These are phyloP conservation scores for Noccaea caerulescens DNA, from an alignment of 345 rosid genomes.

Conservation along the genomic window DNA sequence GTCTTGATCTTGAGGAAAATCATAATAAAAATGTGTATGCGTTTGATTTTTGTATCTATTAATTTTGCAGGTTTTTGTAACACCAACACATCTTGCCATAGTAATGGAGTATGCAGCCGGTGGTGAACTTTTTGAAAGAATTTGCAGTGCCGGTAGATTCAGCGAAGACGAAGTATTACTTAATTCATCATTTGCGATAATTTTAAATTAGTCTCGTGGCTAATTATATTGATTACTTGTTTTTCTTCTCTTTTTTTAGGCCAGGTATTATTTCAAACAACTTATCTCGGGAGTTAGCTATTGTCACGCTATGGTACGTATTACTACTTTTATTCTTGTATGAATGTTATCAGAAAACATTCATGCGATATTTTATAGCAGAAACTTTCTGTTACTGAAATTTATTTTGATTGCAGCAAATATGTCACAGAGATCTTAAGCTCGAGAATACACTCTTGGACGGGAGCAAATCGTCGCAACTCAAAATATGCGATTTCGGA, in stretches of 20 bases:
- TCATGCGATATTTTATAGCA: neutral
- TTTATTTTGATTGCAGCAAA: conserved; percentile 54
- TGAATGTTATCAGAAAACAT: neutral
- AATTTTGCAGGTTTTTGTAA: conserved; percentile 65
- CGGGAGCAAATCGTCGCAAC: conserved; percentile 73
- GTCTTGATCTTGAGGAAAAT: conserved; percentile 10
- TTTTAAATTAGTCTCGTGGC: neutral
- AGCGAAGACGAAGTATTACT: conserved; percentile 73
- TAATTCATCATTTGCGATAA: neutral
- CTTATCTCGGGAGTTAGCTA: conserved; percentile 92
- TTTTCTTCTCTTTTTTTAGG: conserved; percentile 50
- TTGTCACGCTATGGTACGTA: conserved; percentile 79
- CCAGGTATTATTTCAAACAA: conserved; percentile 88
- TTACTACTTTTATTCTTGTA: conserved; percentile 11
- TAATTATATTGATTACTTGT: conserved; percentile 6
- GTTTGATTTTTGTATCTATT: neutral
- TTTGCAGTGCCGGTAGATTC: conserved; percentile 85
- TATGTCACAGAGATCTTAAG: conserved; percentile 93
- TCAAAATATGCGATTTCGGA: conserved; percentile 90
- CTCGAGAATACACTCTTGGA: conserved; percentile 89
- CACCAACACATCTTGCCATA: conserved; percentile 86
- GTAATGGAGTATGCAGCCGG: conserved; percentile 95
- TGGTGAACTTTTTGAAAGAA: conserved; percentile 84
- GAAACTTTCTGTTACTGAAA: neutral
- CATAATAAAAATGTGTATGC: conserved; percentile 1